Conservation (phyloP, 164 flowering plant genomes). For the Kalanchoe fedtschenkoi region DNA sequence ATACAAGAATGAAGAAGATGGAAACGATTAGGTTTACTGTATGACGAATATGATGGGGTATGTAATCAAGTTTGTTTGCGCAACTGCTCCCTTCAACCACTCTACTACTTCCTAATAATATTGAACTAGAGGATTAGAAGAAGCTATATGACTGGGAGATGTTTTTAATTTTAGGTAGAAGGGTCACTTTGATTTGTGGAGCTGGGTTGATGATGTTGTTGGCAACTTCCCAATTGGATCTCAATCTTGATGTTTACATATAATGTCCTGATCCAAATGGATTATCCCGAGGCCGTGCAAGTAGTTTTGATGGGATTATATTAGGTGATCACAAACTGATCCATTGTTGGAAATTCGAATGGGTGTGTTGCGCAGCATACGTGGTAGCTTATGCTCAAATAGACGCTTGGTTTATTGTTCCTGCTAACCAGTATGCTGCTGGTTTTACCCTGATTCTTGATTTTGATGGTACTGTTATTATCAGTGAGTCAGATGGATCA, state of each 20-base stretch:
- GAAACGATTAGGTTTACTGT: not conserved
- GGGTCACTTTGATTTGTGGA: slow-evolving; percentile 6
- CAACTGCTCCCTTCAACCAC: slow-evolving; percentile 7
- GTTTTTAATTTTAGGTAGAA: not conserved
- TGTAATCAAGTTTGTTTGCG: not conserved
- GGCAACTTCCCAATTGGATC: not conserved
- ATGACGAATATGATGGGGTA: not conserved
- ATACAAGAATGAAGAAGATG: not conserved
- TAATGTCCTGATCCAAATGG: not conserved
- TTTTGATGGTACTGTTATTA: too few relatives aligned
- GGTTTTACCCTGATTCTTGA: too few relatives aligned
- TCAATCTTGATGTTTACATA: not conserved
- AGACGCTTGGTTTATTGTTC: too few relatives aligned
- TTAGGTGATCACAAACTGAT: not conserved
- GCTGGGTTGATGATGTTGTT: not conserved
- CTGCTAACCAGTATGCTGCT: too few relatives aligned
- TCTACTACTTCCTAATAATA: not conserved
- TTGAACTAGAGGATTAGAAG: not conserved
- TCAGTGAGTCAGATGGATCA: too few relatives aligned
- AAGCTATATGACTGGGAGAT: too few relatives aligned
- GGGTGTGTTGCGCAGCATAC: too few relatives aligned
- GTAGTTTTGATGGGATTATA: not conserved
- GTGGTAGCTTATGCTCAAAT: too few relatives aligned
- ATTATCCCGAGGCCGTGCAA: too few relatives aligned
- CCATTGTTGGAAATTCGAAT: not conserved